These are phyloP conservation scores for Musa schizocarpa DNA, from an alignment of 176 grass and related monocot species.

Conservation along the genomic window DNA sequence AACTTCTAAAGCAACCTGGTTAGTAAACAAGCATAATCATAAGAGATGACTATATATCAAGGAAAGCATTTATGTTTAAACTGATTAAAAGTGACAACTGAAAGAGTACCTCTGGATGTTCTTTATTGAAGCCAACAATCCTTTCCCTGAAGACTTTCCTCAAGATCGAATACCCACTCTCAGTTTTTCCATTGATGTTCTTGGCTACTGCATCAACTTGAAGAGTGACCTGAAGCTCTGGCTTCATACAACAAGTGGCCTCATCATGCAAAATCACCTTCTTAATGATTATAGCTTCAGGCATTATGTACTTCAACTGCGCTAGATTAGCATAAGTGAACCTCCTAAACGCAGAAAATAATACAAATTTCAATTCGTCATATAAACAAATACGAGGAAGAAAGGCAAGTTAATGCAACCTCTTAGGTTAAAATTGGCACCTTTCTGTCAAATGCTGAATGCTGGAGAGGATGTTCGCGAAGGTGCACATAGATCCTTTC, in stretches of 20 bases:
- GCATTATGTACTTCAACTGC: conserved; percentile 72
- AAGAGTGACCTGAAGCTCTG: conserved; percentile 63
- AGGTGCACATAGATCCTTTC: conserved; percentile 52
- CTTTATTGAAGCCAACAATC: conserved; percentile 55
- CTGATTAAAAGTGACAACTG: background rate
- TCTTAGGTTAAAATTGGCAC: conserved; percentile 14
- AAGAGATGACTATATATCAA: background rate
- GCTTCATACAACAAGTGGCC: conserved; percentile 74
- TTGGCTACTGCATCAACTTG: conserved; percentile 31
- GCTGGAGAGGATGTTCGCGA: conserved; percentile 58
- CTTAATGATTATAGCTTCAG: conserved; percentile 54
- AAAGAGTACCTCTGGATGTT: conserved; percentile 66
- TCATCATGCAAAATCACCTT: conserved; percentile 65
- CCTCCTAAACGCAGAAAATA: conserved; percentile 39
- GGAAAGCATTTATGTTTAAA: background rate
- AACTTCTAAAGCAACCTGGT: conserved; percentile 3
- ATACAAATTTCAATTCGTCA: conserved; percentile 3
- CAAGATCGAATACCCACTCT: conserved; percentile 45
- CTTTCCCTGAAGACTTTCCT: conserved; percentile 69
- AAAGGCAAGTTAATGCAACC: too few species aligned
- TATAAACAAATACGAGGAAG: background rate
- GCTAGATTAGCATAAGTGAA: conserved; percentile 71
- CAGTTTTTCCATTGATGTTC: conserved; percentile 39
- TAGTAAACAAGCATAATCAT: background rate
- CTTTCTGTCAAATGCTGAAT: conserved; percentile 53